phyloP scores from a whole-genome alignment of 1,284 basidiomycete species.

The Vanrija pseudolonga region DNA sequence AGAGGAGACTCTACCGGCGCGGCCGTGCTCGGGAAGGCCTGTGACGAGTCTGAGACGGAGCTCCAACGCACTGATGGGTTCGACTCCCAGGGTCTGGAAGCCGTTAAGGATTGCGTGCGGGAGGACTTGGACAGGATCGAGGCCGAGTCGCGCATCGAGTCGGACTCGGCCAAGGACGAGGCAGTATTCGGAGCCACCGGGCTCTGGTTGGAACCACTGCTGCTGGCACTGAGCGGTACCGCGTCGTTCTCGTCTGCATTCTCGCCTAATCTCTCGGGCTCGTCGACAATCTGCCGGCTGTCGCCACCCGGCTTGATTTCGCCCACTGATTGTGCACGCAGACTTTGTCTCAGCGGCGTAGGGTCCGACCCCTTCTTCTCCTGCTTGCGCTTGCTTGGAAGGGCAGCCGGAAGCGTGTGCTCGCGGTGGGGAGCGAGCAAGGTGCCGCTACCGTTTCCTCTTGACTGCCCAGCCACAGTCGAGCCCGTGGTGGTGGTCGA shows the following conservation, averaged over 20 bases:
- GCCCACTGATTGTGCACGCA: background rate
- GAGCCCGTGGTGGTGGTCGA: background rate
- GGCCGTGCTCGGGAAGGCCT: no score
- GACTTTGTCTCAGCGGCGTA: constrained; percentile 24
- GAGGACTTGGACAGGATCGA: no score
- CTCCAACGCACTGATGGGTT: no score
- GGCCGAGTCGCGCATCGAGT: no score
- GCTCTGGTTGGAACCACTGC: no score
- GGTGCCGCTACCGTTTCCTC: background rate
- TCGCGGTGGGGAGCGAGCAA: background rate
- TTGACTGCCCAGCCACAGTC: background rate
- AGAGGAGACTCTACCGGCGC: background rate
- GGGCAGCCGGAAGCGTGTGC: background rate
- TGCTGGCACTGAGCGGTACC: no score
- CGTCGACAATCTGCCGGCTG: background rate
- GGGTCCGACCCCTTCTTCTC: constrained; percentile 27
- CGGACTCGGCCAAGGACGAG: no score
- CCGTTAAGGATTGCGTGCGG: no score
- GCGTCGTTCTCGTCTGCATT: no score
- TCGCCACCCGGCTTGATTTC: background rate
- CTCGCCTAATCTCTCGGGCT: background rate
- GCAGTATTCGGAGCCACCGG: no score
- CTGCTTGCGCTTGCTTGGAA: background rate
- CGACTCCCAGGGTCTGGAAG: no score
- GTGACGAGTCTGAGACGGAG: no score